Conservation (phyloP, 192 early-diverging fungal genomes). For the Spinellus fusiger region DNA sequence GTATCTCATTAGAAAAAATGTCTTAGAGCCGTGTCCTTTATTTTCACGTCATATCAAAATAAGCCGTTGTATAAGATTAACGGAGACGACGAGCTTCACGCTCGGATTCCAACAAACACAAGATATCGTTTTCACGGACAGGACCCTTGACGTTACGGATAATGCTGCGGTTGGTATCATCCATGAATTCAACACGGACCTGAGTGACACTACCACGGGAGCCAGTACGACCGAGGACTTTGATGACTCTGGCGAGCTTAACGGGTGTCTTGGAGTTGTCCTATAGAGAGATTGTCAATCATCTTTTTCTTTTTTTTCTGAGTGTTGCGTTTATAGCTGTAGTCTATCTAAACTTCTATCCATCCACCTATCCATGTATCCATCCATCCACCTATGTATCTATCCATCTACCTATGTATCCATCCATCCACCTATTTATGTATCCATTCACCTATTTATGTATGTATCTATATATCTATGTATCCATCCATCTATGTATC, state of each 20-base stretch:
- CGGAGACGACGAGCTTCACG: conserved; percentile 99
- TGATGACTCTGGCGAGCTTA: conserved; percentile 93
- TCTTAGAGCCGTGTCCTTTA: neutral
- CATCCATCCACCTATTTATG: conserved; percentile 19
- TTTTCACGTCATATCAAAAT: neutral
- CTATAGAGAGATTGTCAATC: conserved; percentile 6
- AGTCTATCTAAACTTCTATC: neutral
- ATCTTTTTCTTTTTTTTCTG: neutral
- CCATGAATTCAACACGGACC: conserved; percentile 99
- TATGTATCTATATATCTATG: too few species aligned
- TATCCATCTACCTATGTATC: neutral
- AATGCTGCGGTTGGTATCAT: conserved; percentile 93
- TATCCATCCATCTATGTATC: too few species aligned
- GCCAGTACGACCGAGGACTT: conserved; percentile 98
- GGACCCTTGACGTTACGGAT: conserved; percentile 99
- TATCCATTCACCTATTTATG: conserved; percentile 15
- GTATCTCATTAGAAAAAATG: too few species aligned
- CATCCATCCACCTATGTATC: conserved; percentile 5
- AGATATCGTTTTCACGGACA: conserved; percentile 94
- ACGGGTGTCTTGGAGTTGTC: conserved; percentile 48
- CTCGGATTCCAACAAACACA: conserved; percentile 97
- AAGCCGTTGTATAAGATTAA: conserved; percentile 51
- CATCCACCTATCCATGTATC: conserved; percentile 9
- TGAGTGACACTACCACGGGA: conserved; percentile 99
- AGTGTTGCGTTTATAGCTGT: neutral